A percentile compares a stretch with the other conserved stretches of the same genome.
phyloP scores from a whole-genome alignment of 2,329 filamentous ascomycete genomes.

The Sporothrix variecibatus region DNA sequence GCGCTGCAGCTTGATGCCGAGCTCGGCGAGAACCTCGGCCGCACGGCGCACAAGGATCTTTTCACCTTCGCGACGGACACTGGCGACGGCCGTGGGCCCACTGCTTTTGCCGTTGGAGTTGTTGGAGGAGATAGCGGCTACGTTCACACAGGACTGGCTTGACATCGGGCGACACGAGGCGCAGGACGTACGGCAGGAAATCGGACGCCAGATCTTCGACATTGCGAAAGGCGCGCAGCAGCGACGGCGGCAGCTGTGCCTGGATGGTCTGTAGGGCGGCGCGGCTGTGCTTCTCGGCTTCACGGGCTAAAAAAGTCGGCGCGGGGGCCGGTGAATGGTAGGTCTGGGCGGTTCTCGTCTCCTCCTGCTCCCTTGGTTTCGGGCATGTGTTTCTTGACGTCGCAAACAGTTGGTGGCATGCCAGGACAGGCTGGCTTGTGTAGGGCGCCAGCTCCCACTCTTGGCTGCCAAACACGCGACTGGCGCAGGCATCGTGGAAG shows the following conservation, averaged over 20 bases:
- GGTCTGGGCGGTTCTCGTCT: constrained; percentile 47
- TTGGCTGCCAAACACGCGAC: constrained; percentile 76
- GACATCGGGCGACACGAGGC: constrained; percentile 83
- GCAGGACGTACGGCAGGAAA: constrained; percentile 79
- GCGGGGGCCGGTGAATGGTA: constrained; percentile 77
- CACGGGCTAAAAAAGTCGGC: constrained; percentile 81
- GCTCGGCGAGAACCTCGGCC: constrained; percentile 78
- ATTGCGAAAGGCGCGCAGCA: constrained; percentile 78
- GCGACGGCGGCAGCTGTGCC: constrained; percentile 66
- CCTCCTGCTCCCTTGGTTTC: constrained; percentile 49
- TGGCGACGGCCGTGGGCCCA: constrained; percentile 64
- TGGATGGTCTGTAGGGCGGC: constrained; percentile 74
- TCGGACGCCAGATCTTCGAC: constrained; percentile 76
- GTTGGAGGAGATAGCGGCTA: constrained; percentile 55
- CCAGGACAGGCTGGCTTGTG: constrained; percentile 80
- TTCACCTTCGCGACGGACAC: constrained; percentile 84
- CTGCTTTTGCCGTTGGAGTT: constrained; percentile 37
- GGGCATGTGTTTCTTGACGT: constrained; percentile 57
- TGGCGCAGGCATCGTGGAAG: constrained; percentile 84
- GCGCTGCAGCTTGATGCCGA: constrained; percentile 79
- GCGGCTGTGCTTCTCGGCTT: constrained; percentile 77
- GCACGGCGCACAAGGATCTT: constrained; percentile 77
- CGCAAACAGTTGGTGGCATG: constrained; percentile 89
- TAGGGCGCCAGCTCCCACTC: constrained; percentile 93
- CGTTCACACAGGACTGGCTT: constrained; percentile 80